Evolutionary conservation across 2,329 filamentous ascomycete species (phyloP), one percentile per base, ranked within the genome.

Genomic region (Fusarium beomiforme): DNA sequence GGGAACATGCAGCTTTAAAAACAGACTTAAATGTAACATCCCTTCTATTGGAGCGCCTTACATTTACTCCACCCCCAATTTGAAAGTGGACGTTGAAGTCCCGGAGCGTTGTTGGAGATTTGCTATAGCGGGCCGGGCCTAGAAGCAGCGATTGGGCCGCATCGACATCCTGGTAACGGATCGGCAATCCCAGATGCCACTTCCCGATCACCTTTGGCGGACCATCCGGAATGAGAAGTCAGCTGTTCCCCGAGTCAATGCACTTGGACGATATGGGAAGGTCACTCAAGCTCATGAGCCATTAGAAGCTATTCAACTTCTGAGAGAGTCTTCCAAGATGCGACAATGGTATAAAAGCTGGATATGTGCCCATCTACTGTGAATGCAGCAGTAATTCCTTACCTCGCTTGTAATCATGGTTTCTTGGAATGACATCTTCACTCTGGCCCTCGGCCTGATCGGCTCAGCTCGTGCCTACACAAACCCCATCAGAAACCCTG

Each of bases 401-500:
- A 29, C 19, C 16, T 17, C 16, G 26, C 36, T 60, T 6, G 17
- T 9, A 50, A 36, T 42, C 16, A 71, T 71, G 69, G 64, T 71
- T 5, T 71, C 68, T 16, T 71, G 68, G 64, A 71, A 44, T 4
- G 59, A 58, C 11, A 53, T 71, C 37, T 55, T 71, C 5, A 58
- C 68, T 2, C 3, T 69, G 13, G 59, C 64, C 14, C 59, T 71
- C 1, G 64, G 69, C 4, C 67, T 75, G 21, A 29, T 75, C 11
- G 7, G 64, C 36, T 70, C 64, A 12, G 62, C 62, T 31, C 12
- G 31, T 14, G 79, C 82, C 21, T 89, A 83, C 69, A 85, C 84
- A 36, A 89, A 89, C 64, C 86, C 87, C 1, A 81, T 89, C 54
- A 83, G 84, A 37, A 79, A 80, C 21, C 82, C 81, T 0, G 82